A percentile compares a stretch with the other conserved stretches of the same genome.
phyloP scores from a whole-genome alignment of 2,329 filamentous ascomycete species.

The Amauroascus verrucosus region DNA sequence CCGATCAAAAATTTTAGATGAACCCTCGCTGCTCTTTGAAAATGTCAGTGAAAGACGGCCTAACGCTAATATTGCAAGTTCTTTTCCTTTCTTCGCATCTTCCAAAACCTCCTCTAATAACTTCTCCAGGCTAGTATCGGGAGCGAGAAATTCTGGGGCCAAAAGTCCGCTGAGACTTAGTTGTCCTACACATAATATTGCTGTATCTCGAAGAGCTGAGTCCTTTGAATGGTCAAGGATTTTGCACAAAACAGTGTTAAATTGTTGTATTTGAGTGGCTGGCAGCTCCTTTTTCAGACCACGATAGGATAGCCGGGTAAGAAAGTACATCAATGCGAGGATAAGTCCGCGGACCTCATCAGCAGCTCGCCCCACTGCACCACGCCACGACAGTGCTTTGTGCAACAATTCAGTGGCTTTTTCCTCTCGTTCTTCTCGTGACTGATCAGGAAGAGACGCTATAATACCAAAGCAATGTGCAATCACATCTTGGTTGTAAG shows the following conservation, averaged over 20 bases:
- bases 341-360: constrained; percentile 53
- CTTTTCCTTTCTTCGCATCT: constrained; percentile 68
- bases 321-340: constrained; percentile 48
- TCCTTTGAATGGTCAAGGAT: constrained; percentile 48
- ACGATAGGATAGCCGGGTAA: constrained; percentile 48
- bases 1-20: constrained; percentile 28
- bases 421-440: neutral
- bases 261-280: constrained; percentile 32
- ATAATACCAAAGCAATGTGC: constrained; percentile 68
- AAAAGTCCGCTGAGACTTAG: constrained; percentile 50
- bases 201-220: constrained; percentile 47
- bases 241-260: constrained; percentile 39
- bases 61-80: constrained; percentile 68
- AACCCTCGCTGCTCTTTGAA: constrained; percentile 27
- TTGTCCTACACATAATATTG: constrained; percentile 50
- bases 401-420: neutral
- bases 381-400: constrained; percentile 41
- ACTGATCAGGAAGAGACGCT: constrained; percentile 47
- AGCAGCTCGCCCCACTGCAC: constrained; percentile 49
- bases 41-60: constrained; percentile 59
- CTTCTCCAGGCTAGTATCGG: constrained; percentile 29
- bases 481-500: constrained; percentile 45
- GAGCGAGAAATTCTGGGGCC: constrained; percentile 24
- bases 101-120: constrained; percentile 54
- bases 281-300: constrained; percentile 24